Conservation (phyloP, 1,284 basidiomycete species). For the Cryptococcus deneoformans region DNA sequence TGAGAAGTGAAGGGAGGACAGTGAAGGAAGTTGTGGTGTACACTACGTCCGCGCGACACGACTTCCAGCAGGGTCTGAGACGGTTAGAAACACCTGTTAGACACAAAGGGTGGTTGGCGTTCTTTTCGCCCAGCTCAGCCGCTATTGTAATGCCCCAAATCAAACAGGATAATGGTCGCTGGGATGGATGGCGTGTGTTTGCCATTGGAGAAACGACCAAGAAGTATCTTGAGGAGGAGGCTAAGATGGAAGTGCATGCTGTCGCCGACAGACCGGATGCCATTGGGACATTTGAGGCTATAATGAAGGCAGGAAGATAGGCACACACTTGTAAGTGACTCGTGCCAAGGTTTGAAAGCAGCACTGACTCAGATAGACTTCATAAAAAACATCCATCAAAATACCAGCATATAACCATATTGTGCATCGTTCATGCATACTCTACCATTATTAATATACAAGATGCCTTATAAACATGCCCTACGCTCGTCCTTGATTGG, state of each 20-base stretch:
- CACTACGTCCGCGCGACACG: conserved; percentile 9
- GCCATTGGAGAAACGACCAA: conserved; percentile 46
- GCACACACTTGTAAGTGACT: background rate
- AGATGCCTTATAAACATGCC: no score
- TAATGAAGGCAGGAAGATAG: conserved; percentile 1
- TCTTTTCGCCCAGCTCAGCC: conserved; percentile 45
- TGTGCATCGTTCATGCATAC: no score
- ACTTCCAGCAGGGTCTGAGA: conserved; percentile 1
- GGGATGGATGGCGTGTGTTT: conserved; percentile 15
- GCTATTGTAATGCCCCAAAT: conserved; percentile 27
- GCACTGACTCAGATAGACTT: no score
- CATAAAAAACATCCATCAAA: no score
- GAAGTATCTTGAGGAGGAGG: conserved; percentile 16
- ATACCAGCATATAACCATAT: no score
- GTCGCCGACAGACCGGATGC: conserved; percentile 40
- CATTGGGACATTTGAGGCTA: conserved; percentile 23
- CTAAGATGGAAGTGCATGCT: conserved; percentile 27
- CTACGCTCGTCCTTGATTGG: no score
- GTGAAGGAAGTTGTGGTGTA: conserved; percentile 29
- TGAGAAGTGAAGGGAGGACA: conserved; percentile 16
- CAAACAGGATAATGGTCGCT: background rate
- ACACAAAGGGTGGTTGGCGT: conserved; percentile 28
- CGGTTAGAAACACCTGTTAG: background rate
- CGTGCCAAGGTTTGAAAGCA: no score
- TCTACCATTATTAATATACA: no score